Evolutionary conservation across 2,329 filamentous ascomycete species (phyloP), one percentile per base, ranked within the genome.

Genomic region (Ophiocordyceps unilateralis): DNA sequence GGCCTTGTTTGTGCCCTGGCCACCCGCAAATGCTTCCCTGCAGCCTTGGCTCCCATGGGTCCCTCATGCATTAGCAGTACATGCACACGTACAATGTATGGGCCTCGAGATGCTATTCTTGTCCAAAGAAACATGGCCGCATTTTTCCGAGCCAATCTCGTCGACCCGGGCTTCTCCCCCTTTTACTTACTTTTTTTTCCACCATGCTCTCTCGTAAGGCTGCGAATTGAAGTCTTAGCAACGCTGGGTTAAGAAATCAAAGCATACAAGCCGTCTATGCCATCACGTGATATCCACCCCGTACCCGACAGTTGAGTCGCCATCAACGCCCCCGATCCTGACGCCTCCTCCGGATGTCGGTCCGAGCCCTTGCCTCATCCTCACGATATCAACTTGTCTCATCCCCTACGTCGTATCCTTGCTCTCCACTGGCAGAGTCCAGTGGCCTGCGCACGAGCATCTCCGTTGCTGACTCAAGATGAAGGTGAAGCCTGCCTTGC

Each of bases 361-460:
- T 11, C 24, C 24, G 24, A 26, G 28, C 28, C 5, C n/a, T 15
- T 15, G 28, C 28, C n/a, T 30, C 28, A 30, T 15, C 9, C 12
- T 15, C 28, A 15, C 28, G n/a, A 11, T 6, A 12, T 11, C 24
- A 26, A 26, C 24, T 32, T 15, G 15, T 20, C 8, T 3, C 11
- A 20, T 4, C 6, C 21, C 20, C 48, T 41, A 54, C 41, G 50
- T 20, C 36, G 51, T 34, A 21, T 54, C 41, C 45, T 51, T 56
- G 6, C 54, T 61, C 39, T 53, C 55, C 1, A 58, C 58, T 41
- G 72, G 45, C 40, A 74, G 46, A 3, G 63, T 67, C 68, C 73
- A 73, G 42, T 63, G 61, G 2, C 72, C 74, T 8, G 68, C 67
- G 47, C 74, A 78, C 5, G 64, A 63, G 46, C 74, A 78, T 51